These are phyloP conservation scores for Xylaria palmicola DNA, from an alignment of 495 filamentous ascomycete species.

Conservation along the genomic window DNA sequence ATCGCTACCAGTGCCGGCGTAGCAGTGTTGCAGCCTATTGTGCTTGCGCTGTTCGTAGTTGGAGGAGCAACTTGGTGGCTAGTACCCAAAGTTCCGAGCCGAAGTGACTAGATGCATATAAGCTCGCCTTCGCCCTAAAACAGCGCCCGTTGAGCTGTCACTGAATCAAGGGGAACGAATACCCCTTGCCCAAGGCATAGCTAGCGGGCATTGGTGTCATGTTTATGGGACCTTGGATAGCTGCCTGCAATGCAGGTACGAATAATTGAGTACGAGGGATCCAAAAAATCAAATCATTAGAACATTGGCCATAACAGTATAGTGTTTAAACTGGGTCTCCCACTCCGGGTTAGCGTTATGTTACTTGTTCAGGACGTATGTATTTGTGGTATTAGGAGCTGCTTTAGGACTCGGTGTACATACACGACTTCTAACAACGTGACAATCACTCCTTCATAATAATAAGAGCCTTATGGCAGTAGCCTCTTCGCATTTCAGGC, in stretches of 20 bases:
- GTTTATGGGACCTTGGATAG: no score
- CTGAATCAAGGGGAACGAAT: not conserved
- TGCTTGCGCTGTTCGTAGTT: slow-evolving; percentile 45
- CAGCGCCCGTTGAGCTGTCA: not conserved
- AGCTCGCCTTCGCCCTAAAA: not conserved
- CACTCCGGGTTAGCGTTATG: not conserved
- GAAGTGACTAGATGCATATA: slow-evolving; percentile 18
- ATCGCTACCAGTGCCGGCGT: slow-evolving; percentile 48
- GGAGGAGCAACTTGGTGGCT: slow-evolving; percentile 46
- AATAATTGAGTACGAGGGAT: no score
- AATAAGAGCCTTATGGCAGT: slow-evolving; percentile 44
- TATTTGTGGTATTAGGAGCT: not conserved
- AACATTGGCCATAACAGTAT: not conserved
- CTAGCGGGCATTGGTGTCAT: no score
- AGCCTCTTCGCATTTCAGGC: slow-evolving; percentile 84
- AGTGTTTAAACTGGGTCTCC: not conserved
- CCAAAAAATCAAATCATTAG: no score
- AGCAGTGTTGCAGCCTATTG: slow-evolving; percentile 50
- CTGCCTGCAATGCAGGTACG: no score
- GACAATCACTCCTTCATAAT: no score
- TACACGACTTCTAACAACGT: not conserved
- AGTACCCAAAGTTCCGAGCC: slow-evolving; percentile 36
- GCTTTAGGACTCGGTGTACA: not conserved
- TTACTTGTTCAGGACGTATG: not conserved
- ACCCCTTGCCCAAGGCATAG: not conserved